A percentile compares a stretch with the other conserved stretches of the same genome.
These are phyloP conservation scores for Fusarium ramigenum DNA, from an alignment of 2,329 filamentous ascomycete genomes.

Conservation along the genomic window DNA sequence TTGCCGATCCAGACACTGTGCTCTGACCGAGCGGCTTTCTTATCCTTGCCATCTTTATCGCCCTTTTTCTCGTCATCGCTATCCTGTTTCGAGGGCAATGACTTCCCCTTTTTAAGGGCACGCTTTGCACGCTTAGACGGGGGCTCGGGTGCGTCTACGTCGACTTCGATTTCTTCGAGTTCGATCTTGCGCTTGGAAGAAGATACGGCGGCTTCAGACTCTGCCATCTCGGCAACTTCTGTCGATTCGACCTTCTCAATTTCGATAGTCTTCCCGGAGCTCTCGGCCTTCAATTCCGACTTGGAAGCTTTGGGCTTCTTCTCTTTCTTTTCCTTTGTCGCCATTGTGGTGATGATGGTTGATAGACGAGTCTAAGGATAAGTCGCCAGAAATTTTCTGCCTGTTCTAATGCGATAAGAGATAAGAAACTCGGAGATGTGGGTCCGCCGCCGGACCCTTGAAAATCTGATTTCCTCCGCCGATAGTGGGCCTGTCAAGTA, in stretches of 20 bases:
- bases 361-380: neutral
- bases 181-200: conserved; percentile 74
- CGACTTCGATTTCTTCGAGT: conserved; percentile 84
- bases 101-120: conserved; percentile 85
- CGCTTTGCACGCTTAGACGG: conserved; percentile 94
- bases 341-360: conserved; percentile 35
- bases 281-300: conserved; percentile 23
- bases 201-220: conserved; percentile 17
- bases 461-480: conserved; percentile 3
- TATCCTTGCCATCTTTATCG: conserved; percentile 51
- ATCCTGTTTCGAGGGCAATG: conserved; percentile 55
- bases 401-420: conserved; percentile 37
- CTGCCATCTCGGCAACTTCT: conserved; percentile 23
- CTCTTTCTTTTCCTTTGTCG: conserved; percentile 42
- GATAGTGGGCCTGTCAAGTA: conserved; percentile 12
- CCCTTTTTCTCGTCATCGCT: conserved; percentile 48
- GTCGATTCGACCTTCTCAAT: conserved; percentile 21
- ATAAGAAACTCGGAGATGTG: conserved; percentile 37
- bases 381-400: conserved; percentile 25
- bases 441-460: conserved; percentile 21
- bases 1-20: conserved; percentile 97
- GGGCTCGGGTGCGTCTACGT: conserved; percentile 88
- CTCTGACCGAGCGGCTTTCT: conserved; percentile 70
- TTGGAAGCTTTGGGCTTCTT: conserved; percentile 34
- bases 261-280: conserved; percentile 14